Base-by-base conservation (phyloP, 2,329 filamentous ascomycete species). In the Verticillium tricorpus region DNA sequence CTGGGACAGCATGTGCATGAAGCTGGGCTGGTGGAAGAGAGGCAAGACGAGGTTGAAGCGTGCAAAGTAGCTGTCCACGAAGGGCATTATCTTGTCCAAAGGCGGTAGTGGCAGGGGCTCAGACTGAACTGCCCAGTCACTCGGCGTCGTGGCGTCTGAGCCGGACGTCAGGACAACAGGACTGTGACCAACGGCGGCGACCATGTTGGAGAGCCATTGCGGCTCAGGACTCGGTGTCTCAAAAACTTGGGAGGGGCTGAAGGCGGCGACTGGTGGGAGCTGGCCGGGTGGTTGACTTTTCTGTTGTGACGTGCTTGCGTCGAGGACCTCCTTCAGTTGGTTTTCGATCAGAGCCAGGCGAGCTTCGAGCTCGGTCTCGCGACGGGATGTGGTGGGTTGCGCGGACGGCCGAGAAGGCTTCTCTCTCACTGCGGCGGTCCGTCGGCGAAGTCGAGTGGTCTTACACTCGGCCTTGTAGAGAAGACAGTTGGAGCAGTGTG, bases 401-500 rank as follows among this genome's bases (percentile, higher is more conserved):
- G 60, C 22, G 63, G 66, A 34, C 60, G 63, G 35, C 63, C 54
- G 45, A 22, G 45, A n/a, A 50, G 19, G n/a, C 45, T 50, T 50
- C 8, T 50, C 45, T 25, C 11, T 50, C 8, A 22, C 45, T 12
- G 12, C 45, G 8, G 45, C 45, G n/a, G 45, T 50, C 54, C 69
- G 68, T n/a, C 69, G 69, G 22, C 71, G 69, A 37, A 72, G 61
- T 1, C 62, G 62, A 1, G 72, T 74, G 2, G 72, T 75, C 31
- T 64, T 66, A 63, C 78, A 80, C n/a, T 72, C 67, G 3, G 77
- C 69, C n/a, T 73, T 72, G 64, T 80, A 80, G 3, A 79, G 67
- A 8, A 71, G 67, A 55, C 78, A 80, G 54, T 80, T 80, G 1
- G 77, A 79, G 62, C 78, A 80, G 9, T 71, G 66, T 0, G 78